These are phyloP conservation scores for Glaciozyma antarctica DNA, from an alignment of 768 basidiomycete genomes.

Conservation along the genomic window DNA sequence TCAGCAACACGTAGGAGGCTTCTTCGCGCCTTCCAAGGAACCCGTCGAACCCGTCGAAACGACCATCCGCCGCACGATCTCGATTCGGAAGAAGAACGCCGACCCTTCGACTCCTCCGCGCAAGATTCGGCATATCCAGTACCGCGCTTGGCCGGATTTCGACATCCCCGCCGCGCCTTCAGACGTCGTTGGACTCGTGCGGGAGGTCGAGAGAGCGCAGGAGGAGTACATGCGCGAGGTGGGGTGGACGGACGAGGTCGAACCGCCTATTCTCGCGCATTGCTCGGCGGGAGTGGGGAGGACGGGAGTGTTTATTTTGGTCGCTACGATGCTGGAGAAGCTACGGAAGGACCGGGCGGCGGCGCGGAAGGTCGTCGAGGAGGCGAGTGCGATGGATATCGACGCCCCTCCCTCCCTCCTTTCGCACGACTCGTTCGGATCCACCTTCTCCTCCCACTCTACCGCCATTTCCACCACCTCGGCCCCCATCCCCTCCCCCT, in stretches of 20 bases:
- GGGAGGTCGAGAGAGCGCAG: conserved; percentile 51
- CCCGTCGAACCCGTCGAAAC: background rate
- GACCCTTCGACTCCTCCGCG: conserved; percentile 7
- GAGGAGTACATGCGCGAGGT: conserved; percentile 18
- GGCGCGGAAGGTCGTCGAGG: background rate
- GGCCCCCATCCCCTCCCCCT: conserved; percentile 3
- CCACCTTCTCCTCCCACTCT: background rate
- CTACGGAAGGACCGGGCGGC: conserved; percentile 48
- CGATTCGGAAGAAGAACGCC: conserved; percentile 51
- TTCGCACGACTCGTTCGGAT: background rate
- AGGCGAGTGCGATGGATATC: conserved; percentile 16
- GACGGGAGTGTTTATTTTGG: conserved; percentile 84
- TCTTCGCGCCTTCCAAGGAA: conserved; percentile 28
- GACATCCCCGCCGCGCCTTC: conserved; percentile 80
- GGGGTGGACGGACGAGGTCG: conserved; percentile 18
- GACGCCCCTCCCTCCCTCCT: conserved; percentile 4
- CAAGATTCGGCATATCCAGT: conserved; percentile 71
- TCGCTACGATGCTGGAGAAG: conserved; percentile 58
- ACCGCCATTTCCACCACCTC: background rate
- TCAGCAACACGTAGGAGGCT: conserved; percentile 21
- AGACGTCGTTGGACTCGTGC: conserved; percentile 63
- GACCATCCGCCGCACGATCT: conserved; percentile 49
- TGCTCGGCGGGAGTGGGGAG: conserved; percentile 93
- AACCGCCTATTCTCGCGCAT: conserved; percentile 61
- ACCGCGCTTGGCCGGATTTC: conserved; percentile 91